Conservation (phyloP, 2,329 filamentous ascomycete genomes). For the Ophiostoma fasciatum region DNA sequence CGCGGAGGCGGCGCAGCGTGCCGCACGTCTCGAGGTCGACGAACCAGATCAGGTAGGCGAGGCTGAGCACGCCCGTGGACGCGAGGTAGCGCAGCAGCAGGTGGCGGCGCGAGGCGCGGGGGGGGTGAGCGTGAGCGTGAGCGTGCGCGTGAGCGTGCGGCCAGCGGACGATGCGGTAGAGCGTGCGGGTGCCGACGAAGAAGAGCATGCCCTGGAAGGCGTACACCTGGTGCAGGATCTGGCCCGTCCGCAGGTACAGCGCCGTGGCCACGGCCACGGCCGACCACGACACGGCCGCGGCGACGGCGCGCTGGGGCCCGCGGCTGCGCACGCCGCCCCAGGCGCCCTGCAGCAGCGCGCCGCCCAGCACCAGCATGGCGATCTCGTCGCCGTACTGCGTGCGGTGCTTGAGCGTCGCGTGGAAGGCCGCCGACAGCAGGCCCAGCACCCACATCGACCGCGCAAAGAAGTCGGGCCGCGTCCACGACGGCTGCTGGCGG, state of each 20-base stretch:
- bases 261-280: slow-evolving; percentile 26
- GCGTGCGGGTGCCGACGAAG: slow-evolving; percentile 19
- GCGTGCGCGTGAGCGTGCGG: too few species aligned
- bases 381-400: slow-evolving; percentile 38
- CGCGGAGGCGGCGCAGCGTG: slow-evolving; percentile 28
- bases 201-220: slow-evolving; percentile 22
- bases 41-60: slow-evolving; percentile 40
- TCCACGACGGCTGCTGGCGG: too few species aligned
- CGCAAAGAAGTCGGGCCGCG: slow-evolving; percentile 25
- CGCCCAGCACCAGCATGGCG: slow-evolving; percentile 41
- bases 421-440: slow-evolving; percentile 27
- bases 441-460: slow-evolving; percentile 26
- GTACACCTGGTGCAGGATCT: slow-evolving; percentile 28
- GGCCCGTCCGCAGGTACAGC: slow-evolving; percentile 26
- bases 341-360: slow-evolving; percentile 34
- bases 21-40: slow-evolving; percentile 38
- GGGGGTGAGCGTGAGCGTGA: not conserved
- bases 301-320: too few species aligned
- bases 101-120: not conserved
- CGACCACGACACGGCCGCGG: slow-evolving; percentile 20
- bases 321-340: slow-evolving; percentile 27
- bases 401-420: slow-evolving; percentile 27
- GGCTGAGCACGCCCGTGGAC: slow-evolving; percentile 21
- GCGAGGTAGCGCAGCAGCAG: not conserved
- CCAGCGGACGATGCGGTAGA: slow-evolving; percentile 22